Conservation (phyloP, 2,329 filamentous ascomycete species). For the Cytospora schulzeri region DNA sequence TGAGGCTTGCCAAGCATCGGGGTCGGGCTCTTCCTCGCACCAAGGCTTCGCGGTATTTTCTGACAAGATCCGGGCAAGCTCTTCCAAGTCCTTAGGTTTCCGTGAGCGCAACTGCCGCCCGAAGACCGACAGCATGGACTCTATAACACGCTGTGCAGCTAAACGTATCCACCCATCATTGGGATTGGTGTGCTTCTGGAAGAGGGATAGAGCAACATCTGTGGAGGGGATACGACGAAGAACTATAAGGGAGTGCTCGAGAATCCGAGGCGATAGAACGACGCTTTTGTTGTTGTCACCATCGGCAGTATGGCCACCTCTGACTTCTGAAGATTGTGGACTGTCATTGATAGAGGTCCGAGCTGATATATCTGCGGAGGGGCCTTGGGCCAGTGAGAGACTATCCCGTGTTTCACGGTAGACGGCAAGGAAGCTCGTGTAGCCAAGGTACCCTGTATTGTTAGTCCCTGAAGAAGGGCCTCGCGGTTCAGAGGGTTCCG, state of each 20-base stretch:
- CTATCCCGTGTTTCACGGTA: slow-evolving; percentile 46
- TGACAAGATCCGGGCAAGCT: slow-evolving; percentile 41
- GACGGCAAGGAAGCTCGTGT: slow-evolving; percentile 46
- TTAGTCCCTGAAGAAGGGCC: slow-evolving; percentile 18
- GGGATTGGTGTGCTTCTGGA: slow-evolving; percentile 29
- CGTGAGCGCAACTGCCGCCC: slow-evolving; percentile 36
- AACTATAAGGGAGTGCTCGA: slow-evolving; percentile 42
- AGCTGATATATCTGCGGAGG: slow-evolving; percentile 13
- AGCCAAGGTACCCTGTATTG: slow-evolving; percentile 46
- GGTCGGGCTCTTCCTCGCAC: slow-evolving; percentile 38
- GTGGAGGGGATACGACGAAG: slow-evolving; percentile 41
- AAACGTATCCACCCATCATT: slow-evolving; percentile 39
- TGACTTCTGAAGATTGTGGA: not conserved
- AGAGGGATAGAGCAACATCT: slow-evolving; percentile 31
- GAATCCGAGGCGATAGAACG: slow-evolving; percentile 33
- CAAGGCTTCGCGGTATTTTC: slow-evolving; percentile 42
- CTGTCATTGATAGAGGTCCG: not conserved
- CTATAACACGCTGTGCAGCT: slow-evolving; percentile 35
- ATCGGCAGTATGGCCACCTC: not conserved
- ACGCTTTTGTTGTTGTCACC: not conserved
- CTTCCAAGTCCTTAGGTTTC: slow-evolving; percentile 36
- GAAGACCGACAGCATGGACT: slow-evolving; percentile 39
- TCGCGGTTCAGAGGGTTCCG: slow-evolving; percentile 7
- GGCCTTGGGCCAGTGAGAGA: slow-evolving; percentile 39
- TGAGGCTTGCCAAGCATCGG: slow-evolving; percentile 42